Percentiles rank a stretch among this genome's conserved stretches.
Conservation (phyloP, 192 early-diverging fungal genomes). For the Podila horticola region DNA sequence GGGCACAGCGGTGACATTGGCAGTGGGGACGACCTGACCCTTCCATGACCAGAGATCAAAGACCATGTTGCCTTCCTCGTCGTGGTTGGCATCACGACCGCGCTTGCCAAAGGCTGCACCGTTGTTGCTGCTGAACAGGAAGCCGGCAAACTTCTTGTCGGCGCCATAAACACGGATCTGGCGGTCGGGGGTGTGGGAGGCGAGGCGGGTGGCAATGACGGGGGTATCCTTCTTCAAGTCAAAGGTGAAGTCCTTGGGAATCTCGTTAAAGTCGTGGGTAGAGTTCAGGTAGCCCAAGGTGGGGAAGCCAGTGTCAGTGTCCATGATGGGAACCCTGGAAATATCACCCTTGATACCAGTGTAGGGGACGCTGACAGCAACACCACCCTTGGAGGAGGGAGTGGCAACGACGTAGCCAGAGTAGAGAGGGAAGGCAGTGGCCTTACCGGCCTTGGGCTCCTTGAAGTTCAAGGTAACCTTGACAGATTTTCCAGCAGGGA, state of each 20-base stretch:
- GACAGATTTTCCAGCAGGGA: slow-evolving; percentile 28
- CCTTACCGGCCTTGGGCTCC: slow-evolving; percentile 32
- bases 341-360: slow-evolving; percentile 56
- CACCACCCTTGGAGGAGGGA: slow-evolving; percentile 27
- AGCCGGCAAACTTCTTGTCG: no score
- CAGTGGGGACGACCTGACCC: no score
- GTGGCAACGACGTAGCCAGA: slow-evolving; percentile 56
- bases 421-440: slow-evolving; percentile 46
- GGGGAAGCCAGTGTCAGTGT: slow-evolving; percentile 23
- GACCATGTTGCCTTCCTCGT: no score
- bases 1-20: no score
- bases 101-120: no score
- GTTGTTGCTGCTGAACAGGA: no score
- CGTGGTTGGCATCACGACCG: no score
- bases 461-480: slow-evolving; percentile 27
- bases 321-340: slow-evolving; percentile 56
- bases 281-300: slow-evolving; percentile 70
- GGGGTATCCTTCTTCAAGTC: slow-evolving; percentile 89
- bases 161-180: not conserved
- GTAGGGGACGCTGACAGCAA: slow-evolving; percentile 57
- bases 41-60: no score
- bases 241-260: slow-evolving; percentile 54
- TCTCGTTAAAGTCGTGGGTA: slow-evolving; percentile 95
- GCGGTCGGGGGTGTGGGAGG: not conserved
- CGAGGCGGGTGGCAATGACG: not conserved